Evolutionary conservation across 2,329 filamentous ascomycete species (phyloP).

Genomic region (Neoarthrinium moseri): DNA sequence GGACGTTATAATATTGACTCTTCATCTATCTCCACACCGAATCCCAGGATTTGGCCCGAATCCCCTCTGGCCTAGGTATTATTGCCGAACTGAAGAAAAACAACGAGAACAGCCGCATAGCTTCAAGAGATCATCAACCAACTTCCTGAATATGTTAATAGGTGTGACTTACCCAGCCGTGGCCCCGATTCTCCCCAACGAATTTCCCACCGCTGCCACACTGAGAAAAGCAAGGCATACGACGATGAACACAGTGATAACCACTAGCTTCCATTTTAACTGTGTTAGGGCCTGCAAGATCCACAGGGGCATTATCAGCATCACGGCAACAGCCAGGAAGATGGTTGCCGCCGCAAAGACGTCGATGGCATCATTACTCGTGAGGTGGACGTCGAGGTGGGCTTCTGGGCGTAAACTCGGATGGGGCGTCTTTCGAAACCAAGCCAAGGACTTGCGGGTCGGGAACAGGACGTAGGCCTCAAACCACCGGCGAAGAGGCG

Average conservation of each 20-base stretch:
- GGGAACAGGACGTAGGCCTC: not conserved
- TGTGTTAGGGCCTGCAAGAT: constrained; percentile 18
- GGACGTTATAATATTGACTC: no score
- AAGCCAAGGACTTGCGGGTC: not conserved
- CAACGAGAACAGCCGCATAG: not conserved
- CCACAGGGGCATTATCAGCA: constrained; percentile 29
- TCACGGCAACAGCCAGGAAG: constrained; percentile 16
- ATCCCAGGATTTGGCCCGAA: no score
- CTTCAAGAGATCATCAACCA: not conserved
- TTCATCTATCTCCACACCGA: no score
- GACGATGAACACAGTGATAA: constrained; percentile 20
- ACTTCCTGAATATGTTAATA: not conserved
- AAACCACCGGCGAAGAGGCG: not conserved
- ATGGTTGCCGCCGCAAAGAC: constrained; percentile 17
- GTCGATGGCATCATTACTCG: constrained; percentile 11
- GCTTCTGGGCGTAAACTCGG: no score
- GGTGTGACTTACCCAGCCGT: not conserved
- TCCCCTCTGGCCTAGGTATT: no score
- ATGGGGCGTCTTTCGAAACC: not conserved
- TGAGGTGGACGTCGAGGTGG: not conserved
- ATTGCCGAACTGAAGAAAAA: not conserved
- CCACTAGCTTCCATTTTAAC: constrained; percentile 15
- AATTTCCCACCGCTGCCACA: not conserved
- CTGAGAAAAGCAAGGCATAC: not conserved
- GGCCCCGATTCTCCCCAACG: not conserved